These are phyloP conservation scores for Geotrichum siamense DNA, from an alignment of 1,139 yeast genomes.

Conservation along the genomic window DNA sequence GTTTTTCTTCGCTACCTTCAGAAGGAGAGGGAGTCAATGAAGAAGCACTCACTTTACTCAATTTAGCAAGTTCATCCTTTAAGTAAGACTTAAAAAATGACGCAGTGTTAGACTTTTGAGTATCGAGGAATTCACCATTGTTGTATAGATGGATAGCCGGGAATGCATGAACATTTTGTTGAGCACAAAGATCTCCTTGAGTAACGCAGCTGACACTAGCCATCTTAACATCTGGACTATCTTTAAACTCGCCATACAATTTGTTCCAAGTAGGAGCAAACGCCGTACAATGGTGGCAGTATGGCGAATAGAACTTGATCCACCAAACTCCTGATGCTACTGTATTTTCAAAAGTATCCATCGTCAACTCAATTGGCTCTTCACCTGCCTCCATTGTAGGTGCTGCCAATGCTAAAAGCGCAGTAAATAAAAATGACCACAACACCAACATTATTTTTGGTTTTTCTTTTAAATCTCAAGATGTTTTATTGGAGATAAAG, in stretches of 20 bases:
- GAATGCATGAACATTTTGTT: slow-evolving; percentile 29
- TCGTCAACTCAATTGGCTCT: slow-evolving; percentile 11
- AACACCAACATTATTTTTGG: too few species aligned
- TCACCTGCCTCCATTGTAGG: slow-evolving; percentile 7
- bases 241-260: slow-evolving; percentile 24
- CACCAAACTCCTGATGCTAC: slow-evolving; percentile 29
- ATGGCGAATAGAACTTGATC: slow-evolving; percentile 40
- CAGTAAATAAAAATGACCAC: too few species aligned
- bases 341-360: slow-evolving; percentile 6
- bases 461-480: too few species aligned
- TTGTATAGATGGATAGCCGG: slow-evolving; percentile 35
- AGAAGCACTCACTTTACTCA: not conserved
- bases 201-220: slow-evolving; percentile 38
- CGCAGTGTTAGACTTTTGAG: slow-evolving; percentile 1
- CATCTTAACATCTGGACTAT: slow-evolving; percentile 29
- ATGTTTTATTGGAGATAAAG: too few species aligned
- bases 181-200: slow-evolving; percentile 37
- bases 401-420: not conserved
- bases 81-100: slow-evolving; percentile 10
- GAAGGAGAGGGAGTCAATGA: not conserved
- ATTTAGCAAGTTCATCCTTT: not conserved
- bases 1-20: not conserved
- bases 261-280: slow-evolving; percentile 38
- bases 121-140: slow-evolving; percentile 30
- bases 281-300: slow-evolving; percentile 36